Conservation (phyloP, 2,329 filamentous ascomycete species). For the Aspergillus fumigatiaffinis region DNA sequence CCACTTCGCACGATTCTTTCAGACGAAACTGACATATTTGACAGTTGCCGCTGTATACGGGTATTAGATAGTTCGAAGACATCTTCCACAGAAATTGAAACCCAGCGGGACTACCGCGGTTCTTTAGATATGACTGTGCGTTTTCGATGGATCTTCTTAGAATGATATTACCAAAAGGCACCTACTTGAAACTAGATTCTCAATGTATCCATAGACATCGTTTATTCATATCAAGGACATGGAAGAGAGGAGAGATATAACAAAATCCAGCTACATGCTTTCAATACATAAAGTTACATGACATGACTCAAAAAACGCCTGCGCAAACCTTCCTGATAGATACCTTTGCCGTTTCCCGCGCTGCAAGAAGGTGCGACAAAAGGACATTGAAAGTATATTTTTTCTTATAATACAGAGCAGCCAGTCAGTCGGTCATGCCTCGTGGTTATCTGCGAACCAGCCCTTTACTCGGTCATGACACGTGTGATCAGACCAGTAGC, state of each 20-base stretch:
- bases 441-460: constrained; percentile 1
- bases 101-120: too few species aligned
- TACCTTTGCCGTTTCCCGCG: constrained; percentile 33
- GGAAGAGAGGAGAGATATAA: constrained; percentile 26
- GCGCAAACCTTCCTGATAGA: constrained; percentile 19
- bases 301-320: constrained; percentile 35
- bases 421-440: constrained; percentile 12
- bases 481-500: constrained; percentile 79
- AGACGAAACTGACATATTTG: too few species aligned
- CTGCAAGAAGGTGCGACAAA: constrained; percentile 30
- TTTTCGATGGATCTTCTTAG: not conserved
- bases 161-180: not conserved
- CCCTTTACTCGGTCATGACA: constrained; percentile 51
- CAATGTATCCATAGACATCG: constrained; percentile 11
- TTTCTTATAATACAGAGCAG: constrained; percentile 32
- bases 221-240: constrained; percentile 15
- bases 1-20: not conserved
- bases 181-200: constrained; percentile 1
- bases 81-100: too few species aligned
- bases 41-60: too few species aligned
- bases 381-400: constrained; percentile 18
- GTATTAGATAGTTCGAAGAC: too few species aligned
- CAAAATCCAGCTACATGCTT: constrained; percentile 23
- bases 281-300: constrained; percentile 32
- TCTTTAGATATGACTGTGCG: too few species aligned